phyloP scores from a whole-genome alignment of 2,329 filamentous ascomycete species.

The Fusarium napiforme region DNA sequence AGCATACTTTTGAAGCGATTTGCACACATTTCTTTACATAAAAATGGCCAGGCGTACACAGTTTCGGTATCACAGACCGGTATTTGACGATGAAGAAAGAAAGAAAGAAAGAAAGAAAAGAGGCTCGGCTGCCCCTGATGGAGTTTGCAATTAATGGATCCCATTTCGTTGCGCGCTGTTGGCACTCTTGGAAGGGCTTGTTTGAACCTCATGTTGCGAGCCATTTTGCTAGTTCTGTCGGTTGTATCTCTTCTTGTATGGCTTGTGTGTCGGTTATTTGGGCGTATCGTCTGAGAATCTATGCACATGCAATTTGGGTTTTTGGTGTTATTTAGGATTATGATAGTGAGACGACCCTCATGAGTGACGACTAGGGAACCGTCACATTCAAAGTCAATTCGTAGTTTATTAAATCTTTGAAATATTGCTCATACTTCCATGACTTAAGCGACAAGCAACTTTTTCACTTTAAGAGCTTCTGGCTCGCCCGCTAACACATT shows the following conservation, averaged over 20 bases:
- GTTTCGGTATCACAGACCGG: conserved; percentile 37
- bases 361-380: conserved; percentile 48
- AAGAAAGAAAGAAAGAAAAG: conserved; percentile 15
- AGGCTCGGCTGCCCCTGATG: conserved; percentile 20
- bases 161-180: conserved; percentile 19
- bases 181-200: conserved; percentile 11
- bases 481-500: not conserved
- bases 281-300: conserved; percentile 9
- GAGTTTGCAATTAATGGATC: conserved; percentile 29
- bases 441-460: not conserved
- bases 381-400: conserved; percentile 45
- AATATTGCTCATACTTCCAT: not conserved
- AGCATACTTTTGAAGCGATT: conserved; percentile 34
- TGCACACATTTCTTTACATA: conserved; percentile 26
- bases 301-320: conserved; percentile 7
- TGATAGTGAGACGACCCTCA: conserved; percentile 49
- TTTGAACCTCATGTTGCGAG: conserved; percentile 31
- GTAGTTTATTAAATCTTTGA: conserved; percentile 26
- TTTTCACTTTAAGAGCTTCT: not conserved
- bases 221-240: conserved; percentile 11
- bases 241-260: conserved; percentile 19
- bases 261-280: conserved; percentile 10
- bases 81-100: conserved; percentile 37
- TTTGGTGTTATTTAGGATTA: conserved; percentile 47
- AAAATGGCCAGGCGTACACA: conserved; percentile 24